Percentiles rank a stretch among this genome's conserved stretches.
These are phyloP conservation scores for Pseudopithomyces chartarum DNA, from an alignment of 2,329 filamentous ascomycete genomes.

Conservation along the genomic window DNA sequence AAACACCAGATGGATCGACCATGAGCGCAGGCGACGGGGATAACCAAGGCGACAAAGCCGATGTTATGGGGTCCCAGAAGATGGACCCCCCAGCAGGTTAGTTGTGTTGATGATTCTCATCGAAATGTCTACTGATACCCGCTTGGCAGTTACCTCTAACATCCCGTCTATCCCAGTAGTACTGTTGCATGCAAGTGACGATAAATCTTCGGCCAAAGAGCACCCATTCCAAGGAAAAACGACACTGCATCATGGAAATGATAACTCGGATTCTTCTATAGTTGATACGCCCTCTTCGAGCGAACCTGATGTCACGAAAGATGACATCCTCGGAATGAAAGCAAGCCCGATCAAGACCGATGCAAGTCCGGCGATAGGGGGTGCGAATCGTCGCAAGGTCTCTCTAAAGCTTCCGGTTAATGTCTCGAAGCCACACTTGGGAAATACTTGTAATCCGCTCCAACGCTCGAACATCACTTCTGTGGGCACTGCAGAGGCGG, in stretches of 20 bases:
- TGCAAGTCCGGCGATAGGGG: not conserved
- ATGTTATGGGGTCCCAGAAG: not conserved
- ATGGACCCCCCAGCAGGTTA: not conserved
- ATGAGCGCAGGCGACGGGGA: not conserved
- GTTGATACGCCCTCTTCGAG: not conserved
- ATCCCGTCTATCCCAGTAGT: too few relatives aligned
- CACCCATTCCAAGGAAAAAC: too few relatives aligned
- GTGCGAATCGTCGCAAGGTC: slow-evolving; percentile 1
- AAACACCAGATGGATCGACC: not conserved
- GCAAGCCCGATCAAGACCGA: not conserved
- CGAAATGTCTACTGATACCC: too few relatives aligned
- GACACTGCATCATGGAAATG: not conserved
- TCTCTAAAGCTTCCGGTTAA: slow-evolving; percentile 10
- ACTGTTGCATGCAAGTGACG: too few relatives aligned
- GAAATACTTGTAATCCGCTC: not conserved
- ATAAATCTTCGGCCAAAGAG: too few relatives aligned
- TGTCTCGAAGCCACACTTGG: not conserved
- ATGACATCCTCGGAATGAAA: slow-evolving; percentile 3
- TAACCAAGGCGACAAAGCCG: not conserved
- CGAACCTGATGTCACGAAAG: not conserved
- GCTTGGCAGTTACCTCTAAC: too few relatives aligned
- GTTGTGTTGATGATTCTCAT: too few relatives aligned
- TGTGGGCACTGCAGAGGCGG: not conserved
- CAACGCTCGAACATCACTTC: too few relatives aligned
- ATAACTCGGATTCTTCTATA: not conserved